Conservation (phyloP, 805 yeast genomes). For the Spathaspora arborariae region DNA sequence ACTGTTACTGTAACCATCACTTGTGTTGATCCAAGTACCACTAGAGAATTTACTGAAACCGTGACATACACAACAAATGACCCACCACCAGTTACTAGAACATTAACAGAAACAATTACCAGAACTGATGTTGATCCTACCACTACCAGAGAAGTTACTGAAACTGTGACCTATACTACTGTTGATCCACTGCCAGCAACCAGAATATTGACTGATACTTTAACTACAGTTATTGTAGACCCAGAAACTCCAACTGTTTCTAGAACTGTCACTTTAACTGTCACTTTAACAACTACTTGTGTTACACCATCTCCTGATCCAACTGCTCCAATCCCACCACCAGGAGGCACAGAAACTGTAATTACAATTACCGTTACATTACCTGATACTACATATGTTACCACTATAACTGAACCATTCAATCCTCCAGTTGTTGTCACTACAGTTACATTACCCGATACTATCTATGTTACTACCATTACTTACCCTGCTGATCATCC, state of each 20-base stretch:
- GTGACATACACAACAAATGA: too few relatives aligned
- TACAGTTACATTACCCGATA: too few relatives aligned
- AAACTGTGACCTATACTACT: not conserved
- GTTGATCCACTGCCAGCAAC: not conserved
- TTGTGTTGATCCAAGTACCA: not conserved
- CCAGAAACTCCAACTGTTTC: not conserved
- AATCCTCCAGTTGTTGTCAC: too few relatives aligned
- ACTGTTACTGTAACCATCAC: not conserved
- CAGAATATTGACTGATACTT: not conserved
- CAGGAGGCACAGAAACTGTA: not conserved
- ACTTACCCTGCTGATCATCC: not conserved
- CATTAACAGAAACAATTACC: too few relatives aligned
- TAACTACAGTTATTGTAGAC: not conserved
- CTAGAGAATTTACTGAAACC: not conserved
- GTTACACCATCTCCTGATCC: not conserved
- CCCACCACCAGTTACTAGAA: too few relatives aligned
- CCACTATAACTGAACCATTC: not conserved
- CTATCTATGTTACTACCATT: too few relatives aligned
- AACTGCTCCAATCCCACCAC: too few relatives aligned
- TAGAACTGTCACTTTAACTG: too few relatives aligned
- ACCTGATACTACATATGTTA: not conserved
- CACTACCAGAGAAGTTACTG: too few relatives aligned
- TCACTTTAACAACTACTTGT: not conserved
- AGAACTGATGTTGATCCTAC: too few relatives aligned
- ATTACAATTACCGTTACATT: not conserved